Evolutionary conservation across 108 stramenopile species (phyloP), one percentile per base, ranked within the genome.

Genomic region (Cyclostephanos tholiformis): DNA sequence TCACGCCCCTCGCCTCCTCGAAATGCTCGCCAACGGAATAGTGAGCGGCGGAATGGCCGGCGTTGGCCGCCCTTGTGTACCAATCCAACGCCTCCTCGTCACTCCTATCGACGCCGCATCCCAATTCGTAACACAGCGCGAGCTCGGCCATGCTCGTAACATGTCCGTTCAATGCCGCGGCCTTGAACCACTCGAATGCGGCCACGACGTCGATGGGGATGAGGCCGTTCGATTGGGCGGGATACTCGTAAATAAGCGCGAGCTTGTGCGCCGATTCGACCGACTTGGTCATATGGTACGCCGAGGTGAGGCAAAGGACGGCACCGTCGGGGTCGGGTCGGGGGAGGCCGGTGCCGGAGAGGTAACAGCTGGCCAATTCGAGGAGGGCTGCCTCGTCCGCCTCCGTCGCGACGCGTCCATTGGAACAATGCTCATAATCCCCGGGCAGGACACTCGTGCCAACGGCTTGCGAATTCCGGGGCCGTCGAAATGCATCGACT

Each of bases 91-190:
- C 91, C 1, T 79, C 62, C 44, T 88, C 87, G 55, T 95, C 91
- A n/a, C 60, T 69, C 68, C 92, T 91, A 55, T 84, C 85, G 16
- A 90, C 84, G 16, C 91, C 94, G 64, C 90, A 91, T 55, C 94
- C 94, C 10, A 95, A 72, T 57, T 92, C 94, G 58, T 88, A 92
- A 65, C 94, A 95, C 29, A 95, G 67, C 13, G 88, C 94, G 14
- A 91, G 77, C 75, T 95, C 91, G 27, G 90, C 89, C 94, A 95
- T 95, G 29, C 88, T 84, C 38, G 91, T 87, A 19, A 92, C 76
- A 50, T 91, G 86, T n/a, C 89, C 91, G 38, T 43, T 72, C 68
- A 83, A 49, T 16, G 94, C 94, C 6, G 88, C 89, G 58, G 87
- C 86, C 59, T 76, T 53, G 75, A 95, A 95, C 91, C 91, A 95